These are phyloP conservation scores for Rusavskia elegans DNA, from an alignment of 495 filamentous ascomycete genomes.

Conservation along the genomic window DNA sequence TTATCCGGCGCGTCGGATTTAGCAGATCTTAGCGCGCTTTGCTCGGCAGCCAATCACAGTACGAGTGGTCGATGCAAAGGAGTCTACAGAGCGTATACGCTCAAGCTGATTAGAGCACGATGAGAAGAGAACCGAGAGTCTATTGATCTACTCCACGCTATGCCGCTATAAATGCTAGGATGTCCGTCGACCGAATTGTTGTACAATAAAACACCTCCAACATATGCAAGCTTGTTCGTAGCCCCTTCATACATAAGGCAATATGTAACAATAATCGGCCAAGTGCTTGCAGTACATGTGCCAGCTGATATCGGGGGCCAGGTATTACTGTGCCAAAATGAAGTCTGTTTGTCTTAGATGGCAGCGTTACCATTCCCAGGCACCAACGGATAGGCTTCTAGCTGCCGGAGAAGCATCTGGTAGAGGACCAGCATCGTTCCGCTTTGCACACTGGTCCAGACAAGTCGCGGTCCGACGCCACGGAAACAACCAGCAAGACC, in stretches of 20 bases:
- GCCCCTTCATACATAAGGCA: too few species aligned
- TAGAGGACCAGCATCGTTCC: constrained; percentile 96
- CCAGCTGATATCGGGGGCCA: too few species aligned
- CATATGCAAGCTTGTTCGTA: too few species aligned
- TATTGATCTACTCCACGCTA: neutral
- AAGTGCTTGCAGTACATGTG: too few species aligned
- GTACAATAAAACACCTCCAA: too few species aligned
- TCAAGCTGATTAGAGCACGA: too few species aligned
- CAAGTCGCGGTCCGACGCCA: constrained; percentile 78
- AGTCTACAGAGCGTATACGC: too few species aligned
- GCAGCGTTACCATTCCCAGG: constrained; percentile 2
- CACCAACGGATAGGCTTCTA: constrained; percentile 35
- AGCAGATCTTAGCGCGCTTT: neutral
- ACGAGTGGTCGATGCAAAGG: too few species aligned
- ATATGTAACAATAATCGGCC: too few species aligned
- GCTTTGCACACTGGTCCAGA: constrained; percentile 97
- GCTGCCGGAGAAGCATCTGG: constrained; percentile 65
- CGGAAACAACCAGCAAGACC: constrained; percentile 84
- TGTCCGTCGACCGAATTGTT: neutral
- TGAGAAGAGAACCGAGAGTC: neutral
- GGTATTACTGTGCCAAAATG: too few species aligned
- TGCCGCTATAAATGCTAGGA: neutral
- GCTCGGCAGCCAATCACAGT: neutral
- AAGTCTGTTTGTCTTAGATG: too few species aligned
- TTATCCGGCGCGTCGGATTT: constrained; percentile 1